phyloP scores from a whole-genome alignment of 2,329 filamentous ascomycete species.

The Xylariaceae sp. region DNA sequence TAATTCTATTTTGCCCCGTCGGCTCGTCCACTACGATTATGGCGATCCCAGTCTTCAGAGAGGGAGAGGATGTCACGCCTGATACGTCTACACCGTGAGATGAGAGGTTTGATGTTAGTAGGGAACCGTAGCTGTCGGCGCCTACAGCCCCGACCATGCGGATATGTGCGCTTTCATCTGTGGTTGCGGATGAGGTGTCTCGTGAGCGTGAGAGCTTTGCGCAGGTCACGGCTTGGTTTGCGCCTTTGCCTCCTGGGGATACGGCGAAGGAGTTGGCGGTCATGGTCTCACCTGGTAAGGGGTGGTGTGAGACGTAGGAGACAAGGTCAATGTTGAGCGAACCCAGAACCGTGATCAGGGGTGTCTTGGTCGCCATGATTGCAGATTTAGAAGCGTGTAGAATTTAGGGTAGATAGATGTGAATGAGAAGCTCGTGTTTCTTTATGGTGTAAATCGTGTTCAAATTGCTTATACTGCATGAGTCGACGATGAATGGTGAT shows the following conservation, averaged over 20 bases:
- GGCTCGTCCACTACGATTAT: constrained; percentile 78
- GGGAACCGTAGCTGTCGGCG: constrained; percentile 67
- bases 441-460: too few relatives aligned
- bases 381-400: too few relatives aligned
- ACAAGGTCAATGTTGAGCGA: constrained; percentile 96
- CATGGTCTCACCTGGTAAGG: constrained; percentile 84
- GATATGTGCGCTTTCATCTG: constrained; percentile 51
- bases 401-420: too few relatives aligned
- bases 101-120: constrained; percentile 64
- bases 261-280: constrained; percentile 79
- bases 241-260: constrained; percentile 90
- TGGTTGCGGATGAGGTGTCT: constrained; percentile 39
- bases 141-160: constrained; percentile 80
- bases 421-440: too few relatives aligned
- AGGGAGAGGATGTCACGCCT: constrained; percentile 53
- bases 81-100: constrained; percentile 67
- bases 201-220: constrained; percentile 75
- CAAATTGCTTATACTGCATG: too few relatives aligned
- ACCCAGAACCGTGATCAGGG: constrained; percentile 80
- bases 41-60: constrained; percentile 70
- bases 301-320: constrained; percentile 83
- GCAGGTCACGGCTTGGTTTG: constrained; percentile 92
- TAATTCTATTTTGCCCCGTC: constrained; percentile 77
- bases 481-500: background rate
- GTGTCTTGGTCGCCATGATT: constrained; percentile 39